phyloP scores from a whole-genome alignment of 306 rosid species.

The Vigna unguiculata region DNA sequence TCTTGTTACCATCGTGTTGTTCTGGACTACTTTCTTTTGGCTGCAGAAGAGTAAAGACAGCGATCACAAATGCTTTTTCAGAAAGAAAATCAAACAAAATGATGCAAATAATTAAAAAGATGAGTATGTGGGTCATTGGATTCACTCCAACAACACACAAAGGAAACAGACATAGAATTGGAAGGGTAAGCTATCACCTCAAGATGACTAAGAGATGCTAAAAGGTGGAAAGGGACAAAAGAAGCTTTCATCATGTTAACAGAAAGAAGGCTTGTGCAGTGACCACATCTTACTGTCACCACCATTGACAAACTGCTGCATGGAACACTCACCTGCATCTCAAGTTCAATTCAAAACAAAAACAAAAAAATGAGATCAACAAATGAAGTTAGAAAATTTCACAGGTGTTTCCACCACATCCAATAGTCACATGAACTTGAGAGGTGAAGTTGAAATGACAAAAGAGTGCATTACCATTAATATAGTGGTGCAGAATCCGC shows the following conservation, averaged over 20 bases:
- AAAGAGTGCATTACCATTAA: constrained; percentile 62
- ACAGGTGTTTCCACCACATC: no score
- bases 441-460: not conserved
- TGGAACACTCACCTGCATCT: constrained; percentile 88
- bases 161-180: constrained; percentile 2
- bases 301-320: constrained; percentile 87
- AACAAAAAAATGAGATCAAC: not conserved
- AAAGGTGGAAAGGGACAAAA: constrained; percentile 81
- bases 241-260: constrained; percentile 91
- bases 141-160: not conserved
- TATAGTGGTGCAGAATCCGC: constrained; percentile 85
- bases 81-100: constrained; percentile 5
- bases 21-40: constrained; percentile 58
- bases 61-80: constrained; percentile 27
- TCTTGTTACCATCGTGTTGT: constrained; percentile 56
- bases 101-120: not conserved
- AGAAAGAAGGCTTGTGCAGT: constrained; percentile 84
- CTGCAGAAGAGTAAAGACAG: constrained; percentile 48
- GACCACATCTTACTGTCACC: constrained; percentile 95
- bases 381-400: constrained; percentile 1
- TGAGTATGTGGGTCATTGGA: constrained; percentile 15
- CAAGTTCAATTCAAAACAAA: constrained; percentile 19
- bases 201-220: constrained; percentile 68
- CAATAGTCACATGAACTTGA: not conserved
- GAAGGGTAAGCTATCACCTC: constrained; percentile 49